A percentile compares a stretch with the other conserved stretches of the same genome.
Conservation (phyloP, 78 protist species). For the Pigoraptor vietnamica region DNA sequence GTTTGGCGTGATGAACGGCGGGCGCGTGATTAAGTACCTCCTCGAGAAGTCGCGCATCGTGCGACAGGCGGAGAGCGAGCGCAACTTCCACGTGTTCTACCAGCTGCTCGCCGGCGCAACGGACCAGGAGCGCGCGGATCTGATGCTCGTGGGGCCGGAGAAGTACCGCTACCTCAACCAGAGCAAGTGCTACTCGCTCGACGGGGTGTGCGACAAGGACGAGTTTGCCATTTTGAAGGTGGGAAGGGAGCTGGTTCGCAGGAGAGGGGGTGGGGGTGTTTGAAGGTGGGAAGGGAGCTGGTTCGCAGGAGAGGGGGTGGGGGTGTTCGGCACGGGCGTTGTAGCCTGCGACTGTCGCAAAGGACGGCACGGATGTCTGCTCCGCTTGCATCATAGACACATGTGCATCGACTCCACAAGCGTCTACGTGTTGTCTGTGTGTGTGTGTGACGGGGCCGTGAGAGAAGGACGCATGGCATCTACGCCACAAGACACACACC, state of each 20-base stretch:
- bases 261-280: too few relatives aligned
- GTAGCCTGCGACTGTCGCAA: background rate
- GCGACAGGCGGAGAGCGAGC: constrained; percentile 70
- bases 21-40: constrained; percentile 31
- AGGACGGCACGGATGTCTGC: background rate
- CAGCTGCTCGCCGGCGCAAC: constrained; percentile 64
- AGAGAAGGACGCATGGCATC: too few relatives aligned
- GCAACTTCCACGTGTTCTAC: constrained; percentile 91
- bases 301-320: too few relatives aligned
- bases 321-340: constrained; percentile 29
- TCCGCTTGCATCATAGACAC: background rate
- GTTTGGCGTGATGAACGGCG: background rate
- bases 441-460: too few relatives aligned
- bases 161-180: background rate
- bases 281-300: too few relatives aligned
- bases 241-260: too few relatives aligned
- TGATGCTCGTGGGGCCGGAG: background rate
- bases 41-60: constrained; percentile 86
- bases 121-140: background rate
- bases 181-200: background rate
- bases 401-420: too few relatives aligned
- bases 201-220: constrained; percentile 25
- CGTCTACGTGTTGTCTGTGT: too few relatives aligned
- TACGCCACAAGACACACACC: too few relatives aligned
- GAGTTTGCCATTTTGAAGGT: constrained; percentile 16